Evolutionary conservation across 2,329 filamentous ascomycete species (phyloP).

Genomic region (Ophiostoma novo-ulmi): DNA sequence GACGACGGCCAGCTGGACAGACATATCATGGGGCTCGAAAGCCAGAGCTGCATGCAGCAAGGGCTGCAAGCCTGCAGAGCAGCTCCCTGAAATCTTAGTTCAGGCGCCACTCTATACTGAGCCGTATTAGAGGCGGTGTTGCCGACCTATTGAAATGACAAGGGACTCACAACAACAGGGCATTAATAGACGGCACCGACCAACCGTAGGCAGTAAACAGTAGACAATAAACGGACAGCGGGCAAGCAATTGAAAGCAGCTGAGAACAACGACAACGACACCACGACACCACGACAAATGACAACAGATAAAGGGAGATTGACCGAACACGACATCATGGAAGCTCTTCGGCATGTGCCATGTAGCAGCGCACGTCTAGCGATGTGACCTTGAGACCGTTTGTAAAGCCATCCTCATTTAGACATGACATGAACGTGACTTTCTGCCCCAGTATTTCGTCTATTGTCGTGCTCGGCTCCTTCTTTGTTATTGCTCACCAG

Average conservation of each 20-base stretch:
- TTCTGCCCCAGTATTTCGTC: not conserved
- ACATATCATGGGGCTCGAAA: not conserved
- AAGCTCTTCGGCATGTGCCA: not conserved
- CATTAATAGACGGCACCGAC: not conserved
- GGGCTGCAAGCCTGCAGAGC: too few species aligned
- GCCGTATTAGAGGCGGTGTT: not conserved
- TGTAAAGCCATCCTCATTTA: not conserved
- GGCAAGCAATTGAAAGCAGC: not conserved
- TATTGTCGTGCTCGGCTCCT: not conserved
- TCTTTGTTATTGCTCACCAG: not conserved
- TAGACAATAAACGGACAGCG: not conserved
- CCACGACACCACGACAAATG: not conserved
- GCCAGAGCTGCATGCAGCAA: too few species aligned
- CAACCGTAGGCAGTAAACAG: not conserved
- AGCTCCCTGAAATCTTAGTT: too few species aligned
- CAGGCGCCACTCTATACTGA: too few species aligned
- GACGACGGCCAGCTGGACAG: not conserved
- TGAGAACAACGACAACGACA: not conserved
- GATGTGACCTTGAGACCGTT: not conserved
- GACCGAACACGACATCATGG: not conserved
- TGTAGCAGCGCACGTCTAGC: slow-evolving; percentile 2
- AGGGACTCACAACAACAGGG: not conserved
- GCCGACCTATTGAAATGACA: slow-evolving; percentile 3
- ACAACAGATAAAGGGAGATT: slow-evolving; percentile 1
- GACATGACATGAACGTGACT: not conserved